These are phyloP conservation scores for Harringtonia aguacate DNA, from an alignment of 2,329 filamentous ascomycete genomes.

Conservation along the genomic window DNA sequence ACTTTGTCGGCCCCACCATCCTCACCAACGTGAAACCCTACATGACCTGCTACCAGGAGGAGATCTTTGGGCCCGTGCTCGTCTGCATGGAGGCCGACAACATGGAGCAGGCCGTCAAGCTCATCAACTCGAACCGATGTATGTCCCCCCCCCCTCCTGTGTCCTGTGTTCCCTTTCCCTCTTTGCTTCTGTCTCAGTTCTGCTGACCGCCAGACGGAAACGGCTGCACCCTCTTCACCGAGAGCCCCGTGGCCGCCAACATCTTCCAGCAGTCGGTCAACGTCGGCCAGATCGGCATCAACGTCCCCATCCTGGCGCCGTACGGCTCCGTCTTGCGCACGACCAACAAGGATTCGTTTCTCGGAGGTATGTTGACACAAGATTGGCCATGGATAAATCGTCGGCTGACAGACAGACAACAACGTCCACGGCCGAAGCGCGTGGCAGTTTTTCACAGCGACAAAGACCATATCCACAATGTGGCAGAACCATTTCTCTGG, in stretches of 20 bases:
- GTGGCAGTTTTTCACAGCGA: slow-evolving; percentile 4
- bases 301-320: slow-evolving; percentile 52
- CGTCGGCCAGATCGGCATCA: slow-evolving; percentile 77
- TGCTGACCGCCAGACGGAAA: slow-evolving; percentile 47
- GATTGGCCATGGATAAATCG: too few relatives aligned
- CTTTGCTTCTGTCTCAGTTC: background rate
- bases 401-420: background rate
- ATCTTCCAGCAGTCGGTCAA: slow-evolving; percentile 71
- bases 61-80: slow-evolving; percentile 77
- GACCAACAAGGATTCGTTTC: slow-evolving; percentile 5
- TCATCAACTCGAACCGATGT: slow-evolving; percentile 74
- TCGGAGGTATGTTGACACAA: background rate
- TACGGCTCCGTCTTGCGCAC: slow-evolving; percentile 2
- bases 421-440: slow-evolving; percentile 1
- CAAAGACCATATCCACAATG: too few relatives aligned
- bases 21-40: slow-evolving; percentile 69
- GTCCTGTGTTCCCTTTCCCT: too few relatives aligned
- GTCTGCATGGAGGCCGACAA: slow-evolving; percentile 70
- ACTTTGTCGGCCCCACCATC: slow-evolving; percentile 75
- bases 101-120: slow-evolving; percentile 65
- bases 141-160: background rate
- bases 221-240: slow-evolving; percentile 77
- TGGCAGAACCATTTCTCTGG: too few relatives aligned
- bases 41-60: slow-evolving; percentile 76
- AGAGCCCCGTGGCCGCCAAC: slow-evolving; percentile 63